Conservation (phyloP, 495 filamentous ascomycete genomes). For the Penicillium cinerascens region DNA sequence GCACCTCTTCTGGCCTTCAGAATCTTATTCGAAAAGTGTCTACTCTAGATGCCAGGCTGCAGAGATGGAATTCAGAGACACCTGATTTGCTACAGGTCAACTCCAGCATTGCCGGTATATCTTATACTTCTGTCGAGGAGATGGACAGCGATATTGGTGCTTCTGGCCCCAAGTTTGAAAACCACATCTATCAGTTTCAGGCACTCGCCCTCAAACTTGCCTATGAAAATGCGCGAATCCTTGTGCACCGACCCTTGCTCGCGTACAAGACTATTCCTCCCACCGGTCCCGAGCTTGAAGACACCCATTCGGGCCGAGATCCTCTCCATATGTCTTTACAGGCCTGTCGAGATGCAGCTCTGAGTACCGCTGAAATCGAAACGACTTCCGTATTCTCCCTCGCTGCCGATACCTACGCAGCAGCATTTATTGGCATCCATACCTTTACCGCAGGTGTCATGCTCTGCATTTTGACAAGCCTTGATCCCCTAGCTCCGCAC, state of each 20-base stretch:
- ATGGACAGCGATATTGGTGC: conserved; percentile 28
- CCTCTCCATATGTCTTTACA: conserved; percentile 13
- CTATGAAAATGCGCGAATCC: conserved; percentile 26
- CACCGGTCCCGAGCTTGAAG: background rate
- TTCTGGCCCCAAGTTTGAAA: conserved; percentile 23
- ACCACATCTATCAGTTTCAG: conserved; percentile 30
- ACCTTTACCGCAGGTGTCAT: conserved; percentile 29
- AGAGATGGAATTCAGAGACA: conserved; percentile 19
- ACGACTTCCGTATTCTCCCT: conserved; percentile 13
- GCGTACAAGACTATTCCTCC: conserved; percentile 13
- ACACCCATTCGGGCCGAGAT: background rate
- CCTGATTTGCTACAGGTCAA: conserved; percentile 10
- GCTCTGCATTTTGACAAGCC: conserved; percentile 26
- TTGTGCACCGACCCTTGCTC: conserved; percentile 25
- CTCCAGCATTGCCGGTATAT: background rate
- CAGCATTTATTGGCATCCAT: conserved; percentile 29
- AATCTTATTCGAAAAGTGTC: conserved; percentile 13
- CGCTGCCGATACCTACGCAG: conserved; percentile 28
- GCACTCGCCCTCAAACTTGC: conserved; percentile 25
- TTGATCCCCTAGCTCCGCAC: conserved; percentile 16
- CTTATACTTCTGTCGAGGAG: conserved; percentile 18
- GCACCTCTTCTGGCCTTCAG: background rate
- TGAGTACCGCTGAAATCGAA: conserved; percentile 19
- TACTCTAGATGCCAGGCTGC: conserved; percentile 5
- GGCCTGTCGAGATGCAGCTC: conserved; percentile 24